A percentile compares a stretch with the other conserved stretches of the same genome.
Conservation (phyloP, 75 land plant genomes). For the Sequoiadendron giganteum region DNA sequence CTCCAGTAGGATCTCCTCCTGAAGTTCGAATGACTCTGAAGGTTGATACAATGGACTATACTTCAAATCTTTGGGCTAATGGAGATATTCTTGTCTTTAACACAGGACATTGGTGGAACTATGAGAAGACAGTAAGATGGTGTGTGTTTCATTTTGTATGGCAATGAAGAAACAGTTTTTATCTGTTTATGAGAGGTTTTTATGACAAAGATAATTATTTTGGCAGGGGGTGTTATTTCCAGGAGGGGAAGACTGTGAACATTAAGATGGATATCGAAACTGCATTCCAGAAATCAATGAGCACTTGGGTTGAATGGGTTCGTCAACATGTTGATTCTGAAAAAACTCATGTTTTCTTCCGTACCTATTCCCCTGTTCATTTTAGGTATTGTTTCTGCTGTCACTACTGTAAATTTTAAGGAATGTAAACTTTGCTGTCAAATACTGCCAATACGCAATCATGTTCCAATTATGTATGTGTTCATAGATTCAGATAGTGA, state of each 20-base stretch:
- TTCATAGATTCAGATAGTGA: not conserved
- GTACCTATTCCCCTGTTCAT: slow-evolving; percentile 72
- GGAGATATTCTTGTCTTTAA: slow-evolving; percentile 72
- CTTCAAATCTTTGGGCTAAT: slow-evolving; percentile 45
- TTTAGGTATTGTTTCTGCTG: slow-evolving; percentile 49
- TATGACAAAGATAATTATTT: not conserved
- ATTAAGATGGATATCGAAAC: slow-evolving; percentile 53
- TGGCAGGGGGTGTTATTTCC: slow-evolving; percentile 70
- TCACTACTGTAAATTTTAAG: not conserved
- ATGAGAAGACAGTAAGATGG: slow-evolving; percentile 53
- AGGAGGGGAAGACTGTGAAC: slow-evolving; percentile 45
- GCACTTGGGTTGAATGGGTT: slow-evolving; percentile 66
- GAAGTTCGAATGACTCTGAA: slow-evolving; percentile 30
- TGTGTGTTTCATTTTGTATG: slow-evolving; percentile 24
- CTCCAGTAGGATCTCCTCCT: slow-evolving; percentile 41
- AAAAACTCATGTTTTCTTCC: slow-evolving; percentile 60
- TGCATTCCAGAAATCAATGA: slow-evolving; percentile 57
- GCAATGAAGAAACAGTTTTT: not conserved
- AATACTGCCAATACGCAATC: not conserved
- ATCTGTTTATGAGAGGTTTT: not conserved
- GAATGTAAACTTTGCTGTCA: not conserved
- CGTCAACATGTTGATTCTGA: slow-evolving; percentile 19
- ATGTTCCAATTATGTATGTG: not conserved
- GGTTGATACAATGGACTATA: slow-evolving; percentile 55
- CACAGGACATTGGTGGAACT: slow-evolving; percentile 89